These are phyloP conservation scores for Pseudocercospora cruenta DNA, from an alignment of 2,329 filamentous ascomycete species.

Conservation along the genomic window DNA sequence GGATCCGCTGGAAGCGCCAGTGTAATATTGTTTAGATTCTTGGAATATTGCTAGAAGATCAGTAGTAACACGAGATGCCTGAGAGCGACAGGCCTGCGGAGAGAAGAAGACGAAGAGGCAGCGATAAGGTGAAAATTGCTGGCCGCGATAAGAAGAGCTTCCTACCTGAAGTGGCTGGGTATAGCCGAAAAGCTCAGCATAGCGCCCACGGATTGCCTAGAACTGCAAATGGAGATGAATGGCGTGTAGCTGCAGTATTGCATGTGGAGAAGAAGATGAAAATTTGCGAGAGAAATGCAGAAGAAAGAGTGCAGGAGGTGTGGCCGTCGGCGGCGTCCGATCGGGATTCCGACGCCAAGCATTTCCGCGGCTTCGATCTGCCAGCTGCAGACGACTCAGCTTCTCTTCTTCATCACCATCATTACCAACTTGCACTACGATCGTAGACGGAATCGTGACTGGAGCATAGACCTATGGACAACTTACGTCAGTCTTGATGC, in stretches of 20 bases:
- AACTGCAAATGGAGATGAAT: neutral
- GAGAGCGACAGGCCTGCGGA: neutral
- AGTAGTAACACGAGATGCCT: neutral
- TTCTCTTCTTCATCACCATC: neutral
- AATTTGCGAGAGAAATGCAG: constrained; percentile 7
- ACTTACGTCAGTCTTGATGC: no score
- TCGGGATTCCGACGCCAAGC: neutral
- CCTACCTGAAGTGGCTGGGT: constrained; percentile 3
- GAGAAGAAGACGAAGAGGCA: neutral
- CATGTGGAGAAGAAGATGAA: constrained; percentile 12
- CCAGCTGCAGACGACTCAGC: neutral
- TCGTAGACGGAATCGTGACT: no score
- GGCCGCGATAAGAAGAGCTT: constrained; percentile 7
- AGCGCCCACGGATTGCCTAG: constrained; percentile 3
- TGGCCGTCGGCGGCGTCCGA: neutral
- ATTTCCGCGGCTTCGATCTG: neutral
- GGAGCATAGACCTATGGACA: no score
- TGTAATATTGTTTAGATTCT: neutral
- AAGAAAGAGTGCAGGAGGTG: neutral
- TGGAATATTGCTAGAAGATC: neutral
- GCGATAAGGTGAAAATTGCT: constrained; percentile 8
- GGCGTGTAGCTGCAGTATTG: neutral
- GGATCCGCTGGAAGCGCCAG: neutral
- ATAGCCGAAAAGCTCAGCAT: neutral
- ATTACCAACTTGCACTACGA: neutral